A percentile compares a stretch with the other conserved stretches of the same genome.
These are phyloP conservation scores for Saccharomyces uvarum DNA, from an alignment of 1,139 yeast species.

Conservation along the genomic window DNA sequence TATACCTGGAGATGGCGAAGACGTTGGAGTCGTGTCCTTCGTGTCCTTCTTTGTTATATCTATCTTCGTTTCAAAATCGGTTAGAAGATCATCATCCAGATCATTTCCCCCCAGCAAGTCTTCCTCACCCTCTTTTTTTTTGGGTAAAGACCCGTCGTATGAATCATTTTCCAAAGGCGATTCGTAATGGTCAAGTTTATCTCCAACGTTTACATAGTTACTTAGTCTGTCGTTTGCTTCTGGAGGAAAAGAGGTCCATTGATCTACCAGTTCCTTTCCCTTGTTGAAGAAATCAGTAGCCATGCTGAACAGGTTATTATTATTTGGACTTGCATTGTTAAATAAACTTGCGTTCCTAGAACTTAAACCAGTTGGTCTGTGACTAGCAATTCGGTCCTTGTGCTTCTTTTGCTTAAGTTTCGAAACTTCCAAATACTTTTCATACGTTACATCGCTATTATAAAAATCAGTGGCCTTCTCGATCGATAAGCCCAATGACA, in stretches of 20 bases:
- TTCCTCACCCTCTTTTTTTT: neutral
- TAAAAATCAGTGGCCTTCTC: conserved; percentile 19
- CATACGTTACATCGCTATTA: conserved; percentile 24
- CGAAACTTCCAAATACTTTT: conserved; percentile 13
- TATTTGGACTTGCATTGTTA: neutral
- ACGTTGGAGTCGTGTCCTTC: neutral
- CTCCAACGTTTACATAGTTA: conserved; percentile 4
- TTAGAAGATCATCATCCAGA: conserved; percentile 8
- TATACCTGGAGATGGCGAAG: neutral
- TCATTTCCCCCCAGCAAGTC: neutral
- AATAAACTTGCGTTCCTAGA: neutral
- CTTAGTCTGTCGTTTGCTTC: conserved; percentile 14
- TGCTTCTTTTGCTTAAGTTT: conserved; percentile 3
- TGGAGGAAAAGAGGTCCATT: conserved; percentile 19
- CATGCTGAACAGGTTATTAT: neutral
- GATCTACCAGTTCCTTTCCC: conserved; percentile 27
- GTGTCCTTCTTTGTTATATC: neutral
- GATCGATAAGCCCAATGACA: conserved; percentile 26
- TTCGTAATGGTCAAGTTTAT: neutral
- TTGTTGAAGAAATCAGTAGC: conserved; percentile 23
- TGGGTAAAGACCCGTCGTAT: neutral
- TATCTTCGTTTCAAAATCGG: conserved; percentile 5
- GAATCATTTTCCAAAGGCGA: neutral
- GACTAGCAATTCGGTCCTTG: neutral
- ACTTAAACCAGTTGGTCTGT: neutral